These are phyloP conservation scores for Wallemia mellicola DNA, from an alignment of 1,284 basidiomycete species.

Conservation along the genomic window DNA sequence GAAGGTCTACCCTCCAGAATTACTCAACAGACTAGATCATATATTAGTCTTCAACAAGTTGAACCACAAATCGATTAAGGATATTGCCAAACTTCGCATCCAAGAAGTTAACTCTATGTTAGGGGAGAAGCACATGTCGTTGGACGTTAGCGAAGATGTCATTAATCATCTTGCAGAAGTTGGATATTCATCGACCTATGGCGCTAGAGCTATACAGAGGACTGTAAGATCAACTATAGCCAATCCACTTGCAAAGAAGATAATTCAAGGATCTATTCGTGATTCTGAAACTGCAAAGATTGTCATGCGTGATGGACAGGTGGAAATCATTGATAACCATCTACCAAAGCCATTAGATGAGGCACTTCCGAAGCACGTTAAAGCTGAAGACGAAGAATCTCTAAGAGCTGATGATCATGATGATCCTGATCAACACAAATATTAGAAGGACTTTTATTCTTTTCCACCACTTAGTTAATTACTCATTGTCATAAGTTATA, in stretches of 20 bases:
- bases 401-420: background rate
- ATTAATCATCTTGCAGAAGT: slow-evolving; percentile 39
- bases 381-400: background rate
- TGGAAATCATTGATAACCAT: background rate
- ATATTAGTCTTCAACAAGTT: slow-evolving; percentile 73
- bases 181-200: slow-evolving; percentile 59
- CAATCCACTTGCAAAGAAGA: slow-evolving; percentile 1
- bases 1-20: slow-evolving; percentile 61
- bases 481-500: background rate
- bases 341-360: background rate
- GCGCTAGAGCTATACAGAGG: slow-evolving; percentile 52
- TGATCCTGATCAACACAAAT: background rate
- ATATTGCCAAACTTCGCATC: slow-evolving; percentile 46
- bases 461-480: background rate
- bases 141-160: slow-evolving; percentile 37
- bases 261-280: background rate
- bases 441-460: background rate
- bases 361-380: background rate
- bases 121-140: slow-evolving; percentile 29
- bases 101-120: slow-evolving; percentile 40
- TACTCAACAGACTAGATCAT: slow-evolving; percentile 64
- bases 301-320: background rate
- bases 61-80: slow-evolving; percentile 34
- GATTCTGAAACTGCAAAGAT: background rate
- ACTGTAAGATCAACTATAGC: background rate